Base-by-base conservation (phyloP, 2,329 filamentous ascomycete genomes). In the Lasiodiplodia sp. region DNA sequence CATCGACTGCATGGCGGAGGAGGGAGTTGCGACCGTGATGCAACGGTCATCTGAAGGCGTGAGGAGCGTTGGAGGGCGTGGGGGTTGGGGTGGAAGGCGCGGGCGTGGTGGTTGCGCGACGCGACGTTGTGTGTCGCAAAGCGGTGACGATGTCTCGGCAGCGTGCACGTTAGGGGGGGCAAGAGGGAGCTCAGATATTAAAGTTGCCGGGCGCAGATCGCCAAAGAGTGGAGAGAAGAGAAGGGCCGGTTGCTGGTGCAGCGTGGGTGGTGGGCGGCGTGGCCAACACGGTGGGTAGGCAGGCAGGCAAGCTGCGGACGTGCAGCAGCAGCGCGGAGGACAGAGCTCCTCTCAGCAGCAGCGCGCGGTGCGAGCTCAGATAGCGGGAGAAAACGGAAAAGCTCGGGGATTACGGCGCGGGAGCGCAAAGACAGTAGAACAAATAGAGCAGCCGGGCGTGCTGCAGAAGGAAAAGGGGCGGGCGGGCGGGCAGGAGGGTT, bases 1-100 rank as follows among this genome's bases (percentile, higher is more conserved):
- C 74, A 84, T 83, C 76, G 81, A 83, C 76, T 84, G 82, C 83
- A 85, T 85, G 74, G 74, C 78, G 76, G 72, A 70, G 69, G 70
- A 71, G 71, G 75, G 73, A 73, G 74, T 78, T 79, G 75, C 71
- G 73, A 77, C 76, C 73, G 73, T 70, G 72, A 75, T 73, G 74
- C 75, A 77, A 73, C 72, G 76, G 67, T 77, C 79, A 80, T 80
- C 78, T 79, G 78, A 78, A 72, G 76, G 73, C 70, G 77, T 72
- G 71, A 73, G 69, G 28, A 52, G 51, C 37, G 56, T 25, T 67
- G 73, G 71, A 72, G 69, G 71, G 76, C 71, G 77, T 77, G 78
- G 78, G 70, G 66, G 74, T 37, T 34, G 67, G 11, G 66, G 38
- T 63, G 56, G 44, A 52, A 34, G 38, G 56, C 34, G 56, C 53